Evolutionary conservation across 306 rosid species (phyloP).

Genomic region (Luffa acutangula): DNA sequence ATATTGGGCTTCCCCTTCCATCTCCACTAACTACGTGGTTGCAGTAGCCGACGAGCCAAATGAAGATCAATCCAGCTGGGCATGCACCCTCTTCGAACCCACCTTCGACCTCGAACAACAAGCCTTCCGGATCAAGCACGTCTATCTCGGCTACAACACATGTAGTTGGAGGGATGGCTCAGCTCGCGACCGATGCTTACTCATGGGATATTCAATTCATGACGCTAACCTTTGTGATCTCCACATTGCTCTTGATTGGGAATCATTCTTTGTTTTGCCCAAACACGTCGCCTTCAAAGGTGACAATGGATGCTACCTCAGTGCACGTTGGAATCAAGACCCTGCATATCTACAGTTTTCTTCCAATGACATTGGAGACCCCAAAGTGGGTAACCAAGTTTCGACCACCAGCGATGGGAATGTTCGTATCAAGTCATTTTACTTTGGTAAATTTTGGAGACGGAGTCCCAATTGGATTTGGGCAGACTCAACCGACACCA

Average conservation of each 20-base stretch:
- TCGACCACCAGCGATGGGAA: background rate
- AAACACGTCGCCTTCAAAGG: conserved; percentile 1
- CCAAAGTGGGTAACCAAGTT: background rate
- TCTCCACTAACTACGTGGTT: background rate
- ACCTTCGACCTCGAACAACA: background rate
- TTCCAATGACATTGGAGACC: too few species aligned
- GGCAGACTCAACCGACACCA: background rate
- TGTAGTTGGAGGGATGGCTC: background rate
- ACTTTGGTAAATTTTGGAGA: background rate
- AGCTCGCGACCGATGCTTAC: background rate
- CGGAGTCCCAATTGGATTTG: background rate
- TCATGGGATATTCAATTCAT: background rate
- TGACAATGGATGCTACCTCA: background rate
- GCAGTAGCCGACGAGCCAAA: background rate
- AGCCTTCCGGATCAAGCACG: background rate
- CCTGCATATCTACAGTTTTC: too few species aligned
- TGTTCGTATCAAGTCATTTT: background rate
- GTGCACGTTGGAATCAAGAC: too few species aligned
- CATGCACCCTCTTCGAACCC: conserved; percentile 8
- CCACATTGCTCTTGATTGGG: background rate
- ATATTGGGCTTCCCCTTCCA: background rate
- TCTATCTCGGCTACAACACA: background rate
- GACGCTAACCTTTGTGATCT: background rate
- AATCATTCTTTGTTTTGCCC: background rate
- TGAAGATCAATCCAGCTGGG: background rate